These are phyloP conservation scores for Chlorella sp. DNA, from an alignment of 139 green algal genomes.

Conservation along the genomic window DNA sequence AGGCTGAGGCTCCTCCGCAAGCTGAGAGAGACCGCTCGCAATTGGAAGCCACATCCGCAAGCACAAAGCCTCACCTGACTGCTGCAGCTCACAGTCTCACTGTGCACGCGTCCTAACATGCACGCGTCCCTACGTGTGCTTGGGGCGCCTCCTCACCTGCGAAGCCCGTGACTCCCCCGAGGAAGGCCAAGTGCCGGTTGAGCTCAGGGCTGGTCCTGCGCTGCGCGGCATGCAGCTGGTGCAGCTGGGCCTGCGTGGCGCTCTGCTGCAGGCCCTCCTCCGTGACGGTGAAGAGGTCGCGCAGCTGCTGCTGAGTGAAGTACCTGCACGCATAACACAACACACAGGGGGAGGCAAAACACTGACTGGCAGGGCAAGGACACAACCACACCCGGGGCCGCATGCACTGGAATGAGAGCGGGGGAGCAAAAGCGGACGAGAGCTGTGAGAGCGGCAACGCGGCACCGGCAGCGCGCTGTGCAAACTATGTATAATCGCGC, in stretches of 20 bases:
- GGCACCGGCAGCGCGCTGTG: no score
- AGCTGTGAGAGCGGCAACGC: no score
- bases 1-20: neutral
- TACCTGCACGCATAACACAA: no score
- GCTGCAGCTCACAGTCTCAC: neutral
- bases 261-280: slow-evolving; percentile 40
- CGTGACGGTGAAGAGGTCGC: slow-evolving; percentile 68
- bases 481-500: no score
- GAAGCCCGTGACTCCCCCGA: slow-evolving; percentile 31
- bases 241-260: slow-evolving; percentile 62
- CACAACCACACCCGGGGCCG: no score
- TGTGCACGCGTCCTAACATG: neutral
- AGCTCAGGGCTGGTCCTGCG: slow-evolving; percentile 28
- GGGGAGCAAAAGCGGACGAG: no score
- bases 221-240: slow-evolving; percentile 58
- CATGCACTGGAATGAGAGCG: no score
- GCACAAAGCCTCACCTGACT: neutral
- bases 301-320: slow-evolving; percentile 60
- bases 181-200: slow-evolving; percentile 37
- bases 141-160: slow-evolving; percentile 23
- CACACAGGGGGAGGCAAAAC: no score
- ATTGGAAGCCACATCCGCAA: neutral
- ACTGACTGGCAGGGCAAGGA: no score
- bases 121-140: neutral
- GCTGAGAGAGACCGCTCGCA: no score